A percentile compares a stretch with the other conserved stretches of the same genome.
phyloP scores from a whole-genome alignment of 2,329 filamentous ascomycete genomes.

The Penicillium psychrosexuale region DNA sequence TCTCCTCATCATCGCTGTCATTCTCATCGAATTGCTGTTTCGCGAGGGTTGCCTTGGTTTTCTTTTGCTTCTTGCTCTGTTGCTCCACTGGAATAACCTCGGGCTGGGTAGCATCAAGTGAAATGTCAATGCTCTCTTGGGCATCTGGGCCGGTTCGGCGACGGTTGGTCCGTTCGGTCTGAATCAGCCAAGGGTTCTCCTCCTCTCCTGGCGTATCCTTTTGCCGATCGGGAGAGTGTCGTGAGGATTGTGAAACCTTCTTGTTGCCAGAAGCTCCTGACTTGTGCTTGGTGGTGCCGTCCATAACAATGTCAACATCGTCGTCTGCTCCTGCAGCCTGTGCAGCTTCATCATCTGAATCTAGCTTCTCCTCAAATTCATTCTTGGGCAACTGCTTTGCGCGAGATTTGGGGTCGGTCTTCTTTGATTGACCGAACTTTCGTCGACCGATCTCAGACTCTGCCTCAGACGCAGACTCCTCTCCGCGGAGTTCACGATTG shows the following conservation, averaged over 20 bases:
- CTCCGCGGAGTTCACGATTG: constrained; percentile 64
- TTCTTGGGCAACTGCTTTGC: constrained; percentile 38
- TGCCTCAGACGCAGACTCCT: constrained; percentile 55
- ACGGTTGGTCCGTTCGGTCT: constrained; percentile 36
- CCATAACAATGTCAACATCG: constrained; percentile 37
- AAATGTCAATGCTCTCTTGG: constrained; percentile 35
- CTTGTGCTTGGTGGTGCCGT: constrained; percentile 23
- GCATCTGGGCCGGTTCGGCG: constrained; percentile 25
- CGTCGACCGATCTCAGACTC: constrained; percentile 63
- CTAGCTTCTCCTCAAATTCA: constrained; percentile 61
- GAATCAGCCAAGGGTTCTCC: constrained; percentile 40
- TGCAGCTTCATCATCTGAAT: constrained; percentile 48
- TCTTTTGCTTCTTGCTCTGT: constrained; percentile 22
- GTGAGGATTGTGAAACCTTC: constrained; percentile 13
- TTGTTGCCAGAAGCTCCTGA: constrained; percentile 18
- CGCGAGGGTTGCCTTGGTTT: constrained; percentile 18
- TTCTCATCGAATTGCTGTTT: constrained; percentile 41
- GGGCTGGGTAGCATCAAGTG: constrained; percentile 25
- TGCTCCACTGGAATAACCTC: constrained; percentile 14
- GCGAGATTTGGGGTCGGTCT: constrained; percentile 29
- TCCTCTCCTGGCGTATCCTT: constrained; percentile 25
- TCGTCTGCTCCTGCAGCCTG: constrained; percentile 24
- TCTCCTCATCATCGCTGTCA: constrained; percentile 41
- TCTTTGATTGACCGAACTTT: constrained; percentile 39
- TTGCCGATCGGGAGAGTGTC: constrained; percentile 15